Evolutionary conservation across 2,329 filamentous ascomycete species (phyloP).

Genomic region (Calcarisporium arbuscula): DNA sequence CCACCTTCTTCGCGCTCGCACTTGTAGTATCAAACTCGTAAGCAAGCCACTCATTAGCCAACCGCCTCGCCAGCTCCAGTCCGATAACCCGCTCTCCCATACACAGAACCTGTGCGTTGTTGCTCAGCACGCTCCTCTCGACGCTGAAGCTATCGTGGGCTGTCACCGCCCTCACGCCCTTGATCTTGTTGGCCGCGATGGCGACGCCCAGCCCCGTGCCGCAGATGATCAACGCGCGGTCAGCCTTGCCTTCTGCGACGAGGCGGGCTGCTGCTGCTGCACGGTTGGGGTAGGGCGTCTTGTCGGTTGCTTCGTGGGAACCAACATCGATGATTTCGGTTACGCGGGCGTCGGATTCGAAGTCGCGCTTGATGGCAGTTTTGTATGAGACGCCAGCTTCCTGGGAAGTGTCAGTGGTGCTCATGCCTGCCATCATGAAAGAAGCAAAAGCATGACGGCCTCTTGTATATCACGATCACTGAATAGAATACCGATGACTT

Average conservation of each 20-base stretch:
- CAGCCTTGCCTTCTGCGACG: slow-evolving; percentile 57
- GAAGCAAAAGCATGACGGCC: no score
- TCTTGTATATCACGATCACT: no score
- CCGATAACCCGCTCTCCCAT: slow-evolving; percentile 81
- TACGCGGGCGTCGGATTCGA: slow-evolving; percentile 62
- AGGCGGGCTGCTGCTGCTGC: slow-evolving; percentile 65
- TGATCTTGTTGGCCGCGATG: slow-evolving; percentile 84
- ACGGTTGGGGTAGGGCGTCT: slow-evolving; percentile 75
- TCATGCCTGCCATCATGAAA: no score
- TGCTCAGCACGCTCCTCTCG: slow-evolving; percentile 73
- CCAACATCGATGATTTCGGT: slow-evolving; percentile 68
- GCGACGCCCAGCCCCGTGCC: slow-evolving; percentile 83
- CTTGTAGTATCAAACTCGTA: slow-evolving; percentile 66
- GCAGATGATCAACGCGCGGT: slow-evolving; percentile 77
- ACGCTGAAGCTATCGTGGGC: slow-evolving; percentile 83
- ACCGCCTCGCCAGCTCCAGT: slow-evolving; percentile 67
- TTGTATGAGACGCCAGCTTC: slow-evolving; percentile 77
- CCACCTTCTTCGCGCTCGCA: slow-evolving; percentile 39
- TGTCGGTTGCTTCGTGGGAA: slow-evolving; percentile 58
- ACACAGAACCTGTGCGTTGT: slow-evolving; percentile 82
- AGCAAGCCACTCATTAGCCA: slow-evolving; percentile 78
- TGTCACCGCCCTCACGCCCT: slow-evolving; percentile 78
- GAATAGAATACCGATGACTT: no score
- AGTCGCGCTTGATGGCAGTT: slow-evolving; percentile 66
- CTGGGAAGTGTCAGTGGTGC: slow-evolving; percentile 21